These are phyloP conservation scores for Thinopyrum elongatum DNA, from an alignment of 176 grass and related monocot species.

Conservation along the genomic window DNA sequence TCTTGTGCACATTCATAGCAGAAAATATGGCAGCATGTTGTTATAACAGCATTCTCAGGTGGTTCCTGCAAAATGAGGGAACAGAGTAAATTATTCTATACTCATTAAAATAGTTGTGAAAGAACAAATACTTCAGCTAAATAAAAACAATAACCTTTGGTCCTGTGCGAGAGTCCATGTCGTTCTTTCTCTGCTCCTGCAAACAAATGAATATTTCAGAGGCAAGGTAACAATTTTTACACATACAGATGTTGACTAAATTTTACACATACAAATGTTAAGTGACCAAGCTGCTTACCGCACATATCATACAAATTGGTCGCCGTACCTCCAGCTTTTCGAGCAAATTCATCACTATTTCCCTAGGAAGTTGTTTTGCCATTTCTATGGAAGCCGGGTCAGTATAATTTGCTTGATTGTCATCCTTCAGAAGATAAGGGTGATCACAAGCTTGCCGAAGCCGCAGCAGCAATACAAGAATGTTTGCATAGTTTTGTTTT, in stretches of 20 bases:
- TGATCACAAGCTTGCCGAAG: slow-evolving; percentile 96
- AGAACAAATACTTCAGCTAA: slow-evolving; percentile 11
- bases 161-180: background rate
- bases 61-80: slow-evolving; percentile 62
- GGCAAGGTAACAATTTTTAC: background rate
- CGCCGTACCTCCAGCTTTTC: slow-evolving; percentile 52
- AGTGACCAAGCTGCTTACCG: slow-evolving; percentile 50
- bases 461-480: slow-evolving; percentile 79
- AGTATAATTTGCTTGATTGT: slow-evolving; percentile 48
- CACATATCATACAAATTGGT: slow-evolving; percentile 72
- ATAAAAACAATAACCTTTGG: background rate
- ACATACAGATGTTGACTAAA: background rate
- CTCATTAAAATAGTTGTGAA: background rate
- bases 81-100: background rate
- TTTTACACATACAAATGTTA: background rate
- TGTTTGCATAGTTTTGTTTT: slow-evolving; percentile 86
- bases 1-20: slow-evolving; percentile 79
- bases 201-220: background rate
- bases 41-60: slow-evolving; percentile 78
- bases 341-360: slow-evolving; percentile 62
- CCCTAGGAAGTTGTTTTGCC: slow-evolving; percentile 74
- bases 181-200: background rate
- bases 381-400: slow-evolving; percentile 52
- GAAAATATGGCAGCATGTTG: slow-evolving; percentile 87
- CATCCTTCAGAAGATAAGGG: slow-evolving; percentile 71